These are phyloP conservation scores for Boletus pseudopeckii DNA, from an alignment of 768 basidiomycete genomes.

Conservation along the genomic window DNA sequence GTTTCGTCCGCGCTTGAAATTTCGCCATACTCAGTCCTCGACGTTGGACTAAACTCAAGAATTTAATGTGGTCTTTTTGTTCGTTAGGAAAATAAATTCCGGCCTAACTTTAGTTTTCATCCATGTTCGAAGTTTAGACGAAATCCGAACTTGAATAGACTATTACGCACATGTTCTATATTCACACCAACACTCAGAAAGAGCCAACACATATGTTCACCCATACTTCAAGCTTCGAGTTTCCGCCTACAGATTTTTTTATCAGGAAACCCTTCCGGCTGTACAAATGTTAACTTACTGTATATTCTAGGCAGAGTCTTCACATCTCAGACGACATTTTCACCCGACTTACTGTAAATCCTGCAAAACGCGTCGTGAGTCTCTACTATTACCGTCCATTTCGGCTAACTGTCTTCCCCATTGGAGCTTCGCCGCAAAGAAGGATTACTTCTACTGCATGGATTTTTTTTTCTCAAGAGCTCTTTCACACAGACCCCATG, in stretches of 20 bases:
- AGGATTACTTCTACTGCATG: not conserved
- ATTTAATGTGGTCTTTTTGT: not conserved
- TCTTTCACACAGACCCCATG: slow-evolving; percentile 7
- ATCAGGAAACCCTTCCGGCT: no score
- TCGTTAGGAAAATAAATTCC: not conserved
- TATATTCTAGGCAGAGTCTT: not conserved
- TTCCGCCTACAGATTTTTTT: no score
- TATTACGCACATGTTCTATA: not conserved
- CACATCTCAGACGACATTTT: not conserved
- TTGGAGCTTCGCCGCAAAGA: not conserved
- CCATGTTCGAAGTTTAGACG: not conserved
- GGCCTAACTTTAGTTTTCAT: not conserved
- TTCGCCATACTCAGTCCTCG: no score
- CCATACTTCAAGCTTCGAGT: not conserved
- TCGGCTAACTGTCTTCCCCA: not conserved
- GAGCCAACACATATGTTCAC: not conserved
- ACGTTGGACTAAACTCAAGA: not conserved
- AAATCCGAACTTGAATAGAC: not conserved
- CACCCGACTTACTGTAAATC: slow-evolving; percentile 21
- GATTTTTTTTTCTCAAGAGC: not conserved
- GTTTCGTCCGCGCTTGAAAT: no score
- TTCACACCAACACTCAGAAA: not conserved
- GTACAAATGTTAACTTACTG: not conserved
- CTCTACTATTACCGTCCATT: no score
- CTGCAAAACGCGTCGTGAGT: no score